Evolutionary conservation across 768 basidiomycete species (phyloP), one percentile per base, ranked within the genome.

Genomic region (Amanita thiersii): DNA sequence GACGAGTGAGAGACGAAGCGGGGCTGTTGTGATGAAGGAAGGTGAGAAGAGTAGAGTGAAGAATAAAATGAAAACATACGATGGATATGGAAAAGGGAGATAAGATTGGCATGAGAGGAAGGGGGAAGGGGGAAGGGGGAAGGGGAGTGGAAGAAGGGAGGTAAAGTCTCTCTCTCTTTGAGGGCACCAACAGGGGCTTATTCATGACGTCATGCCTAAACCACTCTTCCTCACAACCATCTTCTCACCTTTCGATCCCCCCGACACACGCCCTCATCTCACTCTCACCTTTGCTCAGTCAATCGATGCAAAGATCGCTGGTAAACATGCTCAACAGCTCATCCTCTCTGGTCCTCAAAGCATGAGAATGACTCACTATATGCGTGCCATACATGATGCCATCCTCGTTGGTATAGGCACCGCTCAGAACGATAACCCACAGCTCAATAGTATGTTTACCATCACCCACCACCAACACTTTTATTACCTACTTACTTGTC

Each of bases 331-430:
- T 8, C 66, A 63, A 42, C 91, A 92, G 63, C 73, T 99, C 25
- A 71, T 73, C 21, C 66, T 99, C 28, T 92, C 89, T 50, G 88
- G 94, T 5, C 62, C 68, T 34, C 86, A 96, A 52, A 90, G 86
- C 59, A 83, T 93, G 81, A 49, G 75, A 30, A 89, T 99, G 84
- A 98, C 94, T 8, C 94, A 98, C 59, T 86, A 87, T 81, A 79
- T 98, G 77, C 70, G 94, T 47, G 72, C 88, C 0, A 76, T 89
- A 72, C 94, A 98, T 61, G 89, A 96, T 52, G 91, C 75, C 6
- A 97, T 99, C 46, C 64, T 99, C 10, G 71, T 99, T 32, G 94
- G 94, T 2, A 76, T 92, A 26, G 87, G 86, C 5, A 98, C 94
- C 0, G 80, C 88, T 15, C 61, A 90, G 33, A 88, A 90, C 46